A percentile compares a stretch with the other conserved stretches of the same genome.
These are phyloP conservation scores for Penicillium sp. DNA, from an alignment of 2,329 filamentous ascomycete species.

Conservation along the genomic window DNA sequence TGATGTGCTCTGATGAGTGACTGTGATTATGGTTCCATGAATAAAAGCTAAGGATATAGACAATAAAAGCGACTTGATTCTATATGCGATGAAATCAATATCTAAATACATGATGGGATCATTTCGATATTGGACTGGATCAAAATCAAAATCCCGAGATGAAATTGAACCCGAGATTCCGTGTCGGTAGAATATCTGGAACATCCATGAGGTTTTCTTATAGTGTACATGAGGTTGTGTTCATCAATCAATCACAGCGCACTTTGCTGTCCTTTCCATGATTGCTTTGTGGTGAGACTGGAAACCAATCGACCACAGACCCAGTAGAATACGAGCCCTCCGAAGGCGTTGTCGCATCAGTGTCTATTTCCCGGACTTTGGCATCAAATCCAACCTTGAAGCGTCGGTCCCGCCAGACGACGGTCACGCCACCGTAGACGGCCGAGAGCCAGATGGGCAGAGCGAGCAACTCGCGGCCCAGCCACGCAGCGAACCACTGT, in stretches of 20 bases:
- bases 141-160: not conserved
- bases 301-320: constrained; percentile 12
- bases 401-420: constrained; percentile 79
- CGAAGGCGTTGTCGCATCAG: constrained; percentile 6
- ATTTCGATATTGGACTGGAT: not conserved
- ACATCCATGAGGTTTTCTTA: not conserved
- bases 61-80: constrained; percentile 4
- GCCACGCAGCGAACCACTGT: constrained; percentile 79
- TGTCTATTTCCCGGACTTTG: constrained; percentile 64
- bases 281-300: constrained; percentile 5
- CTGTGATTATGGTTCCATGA: constrained; percentile 3
- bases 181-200: not conserved
- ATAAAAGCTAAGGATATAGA: constrained; percentile 18
- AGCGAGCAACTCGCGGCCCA: constrained; percentile 78
- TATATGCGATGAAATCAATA: not conserved
- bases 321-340: constrained; percentile 25
- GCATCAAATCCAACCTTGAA: constrained; percentile 85
- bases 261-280: constrained; percentile 13
- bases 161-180: not conserved
- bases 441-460: constrained; percentile 90
- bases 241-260: constrained; percentile 19
- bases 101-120: not conserved
- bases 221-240: not conserved
- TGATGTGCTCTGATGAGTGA: constrained; percentile 10
- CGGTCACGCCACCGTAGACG: constrained; percentile 80